phyloP scores from a whole-genome alignment of 805 yeast genomes.

The Myxozyma sirexii region DNA sequence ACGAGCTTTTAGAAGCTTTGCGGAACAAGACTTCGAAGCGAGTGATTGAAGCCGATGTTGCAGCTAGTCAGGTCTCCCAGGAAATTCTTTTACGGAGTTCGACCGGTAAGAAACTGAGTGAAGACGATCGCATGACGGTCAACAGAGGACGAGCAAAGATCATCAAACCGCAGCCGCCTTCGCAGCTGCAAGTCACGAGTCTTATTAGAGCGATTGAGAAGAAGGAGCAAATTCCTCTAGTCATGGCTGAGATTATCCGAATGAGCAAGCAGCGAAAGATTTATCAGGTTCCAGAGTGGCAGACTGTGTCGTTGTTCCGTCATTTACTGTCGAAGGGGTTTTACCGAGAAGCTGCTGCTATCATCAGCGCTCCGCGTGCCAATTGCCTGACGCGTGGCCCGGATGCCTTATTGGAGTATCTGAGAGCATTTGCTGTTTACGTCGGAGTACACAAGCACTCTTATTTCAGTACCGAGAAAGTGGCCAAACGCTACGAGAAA shows the following conservation, averaged over 20 bases:
- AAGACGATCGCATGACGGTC: not conserved
- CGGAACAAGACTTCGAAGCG: slow-evolving; percentile 1
- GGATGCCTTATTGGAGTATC: not conserved
- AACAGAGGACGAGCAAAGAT: not conserved
- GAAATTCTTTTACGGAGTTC: not conserved
- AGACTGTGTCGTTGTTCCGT: slow-evolving; percentile 12
- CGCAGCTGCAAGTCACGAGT: not conserved
- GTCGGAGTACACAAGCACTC: not conserved
- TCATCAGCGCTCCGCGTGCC: not conserved
- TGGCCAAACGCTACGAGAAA: not conserved
- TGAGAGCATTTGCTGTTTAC: not conserved
- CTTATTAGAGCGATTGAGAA: slow-evolving; percentile 6
- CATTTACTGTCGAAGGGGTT: slow-evolving; percentile 11
- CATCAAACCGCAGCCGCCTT: slow-evolving; percentile 1
- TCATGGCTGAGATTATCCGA: slow-evolving; percentile 3
- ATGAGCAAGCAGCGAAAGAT: not conserved
- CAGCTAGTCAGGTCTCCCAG: slow-evolving; percentile 2
- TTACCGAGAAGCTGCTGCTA: slow-evolving; percentile 6
- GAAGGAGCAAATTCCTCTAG: not conserved
- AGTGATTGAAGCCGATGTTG: not conserved
- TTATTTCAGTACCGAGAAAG: not conserved
- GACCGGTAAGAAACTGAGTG: not conserved
- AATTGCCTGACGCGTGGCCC: not conserved
- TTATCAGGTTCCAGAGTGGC: slow-evolving; percentile 15
- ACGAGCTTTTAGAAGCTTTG: not conserved